Conservation (phyloP, 805 yeast species). For the Ogataea pini region DNA sequence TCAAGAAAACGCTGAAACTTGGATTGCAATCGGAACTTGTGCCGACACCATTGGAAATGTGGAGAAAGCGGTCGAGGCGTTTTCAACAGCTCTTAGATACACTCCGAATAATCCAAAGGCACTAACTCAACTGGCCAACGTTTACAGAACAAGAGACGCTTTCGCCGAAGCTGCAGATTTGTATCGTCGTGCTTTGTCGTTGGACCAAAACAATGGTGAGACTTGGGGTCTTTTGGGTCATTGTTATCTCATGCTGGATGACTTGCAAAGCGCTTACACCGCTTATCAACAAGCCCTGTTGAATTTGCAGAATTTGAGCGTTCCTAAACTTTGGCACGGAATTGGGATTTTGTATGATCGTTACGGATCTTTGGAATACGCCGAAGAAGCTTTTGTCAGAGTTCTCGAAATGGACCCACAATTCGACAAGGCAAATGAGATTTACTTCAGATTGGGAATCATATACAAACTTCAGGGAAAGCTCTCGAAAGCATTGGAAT, state of each 20-base stretch:
- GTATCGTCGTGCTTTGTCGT: slow-evolving; percentile 80
- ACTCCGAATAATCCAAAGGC: slow-evolving; percentile 86
- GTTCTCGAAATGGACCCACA: slow-evolving; percentile 94
- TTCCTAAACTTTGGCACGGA: slow-evolving; percentile 98
- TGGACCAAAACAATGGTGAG: slow-evolving; percentile 87
- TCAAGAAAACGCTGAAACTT: slow-evolving; percentile 72
- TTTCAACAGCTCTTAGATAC: slow-evolving; percentile 83
- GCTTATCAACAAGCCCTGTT: slow-evolving; percentile 96
- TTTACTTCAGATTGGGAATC: slow-evolving; percentile 93
- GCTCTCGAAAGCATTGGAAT: slow-evolving; percentile 83
- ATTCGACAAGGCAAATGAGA: slow-evolving; percentile 94
- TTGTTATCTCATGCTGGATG: slow-evolving; percentile 95
- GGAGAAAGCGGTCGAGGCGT: slow-evolving; percentile 85
- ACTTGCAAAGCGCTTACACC: slow-evolving; percentile 89
- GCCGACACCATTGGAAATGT: slow-evolving; percentile 89
- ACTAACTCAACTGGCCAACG: slow-evolving; percentile 80
- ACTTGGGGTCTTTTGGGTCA: slow-evolving; percentile 97
- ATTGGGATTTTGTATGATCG: slow-evolving; percentile 95
- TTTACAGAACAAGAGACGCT: slow-evolving; percentile 85
- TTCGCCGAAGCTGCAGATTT: slow-evolving; percentile 94
- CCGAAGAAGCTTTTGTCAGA: slow-evolving; percentile 97
- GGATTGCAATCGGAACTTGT: slow-evolving; percentile 86
- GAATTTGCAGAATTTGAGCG: slow-evolving; percentile 88
- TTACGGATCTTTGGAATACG: slow-evolving; percentile 94
- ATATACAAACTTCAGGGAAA: slow-evolving; percentile 94